phyloP scores from a whole-genome alignment of 306 rosid species.

The Prunus mume region DNA sequence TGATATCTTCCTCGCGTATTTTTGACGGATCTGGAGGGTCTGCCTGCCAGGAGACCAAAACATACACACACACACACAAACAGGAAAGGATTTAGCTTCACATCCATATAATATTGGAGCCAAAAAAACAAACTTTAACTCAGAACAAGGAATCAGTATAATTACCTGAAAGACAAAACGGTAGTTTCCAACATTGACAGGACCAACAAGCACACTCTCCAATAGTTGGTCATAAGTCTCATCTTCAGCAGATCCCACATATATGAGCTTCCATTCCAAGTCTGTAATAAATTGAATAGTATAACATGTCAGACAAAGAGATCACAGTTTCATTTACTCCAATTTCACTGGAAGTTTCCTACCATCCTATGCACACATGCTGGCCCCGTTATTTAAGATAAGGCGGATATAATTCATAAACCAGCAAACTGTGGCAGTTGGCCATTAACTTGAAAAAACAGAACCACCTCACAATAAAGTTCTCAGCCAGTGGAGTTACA shows the following conservation, averaged over 20 bases:
- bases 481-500: neutral
- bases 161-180: conserved; percentile 83
- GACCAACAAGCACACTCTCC: conserved; percentile 94
- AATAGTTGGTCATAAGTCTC: conserved; percentile 85
- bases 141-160: neutral
- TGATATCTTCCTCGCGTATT: conserved; percentile 90
- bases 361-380: neutral
- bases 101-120: neutral
- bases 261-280: conserved; percentile 92
- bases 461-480: neutral
- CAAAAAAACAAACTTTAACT: neutral
- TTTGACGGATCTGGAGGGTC: conserved; percentile 92
- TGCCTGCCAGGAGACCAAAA: conserved; percentile 47
- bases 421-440: neutral
- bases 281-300: conserved; percentile 34
- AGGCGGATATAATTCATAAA: neutral
- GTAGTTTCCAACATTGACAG: conserved; percentile 88
- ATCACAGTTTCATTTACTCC: neutral
- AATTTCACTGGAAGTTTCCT: neutral
- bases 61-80: neutral
- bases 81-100: neutral
- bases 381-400: too few species aligned
- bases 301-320: neutral
- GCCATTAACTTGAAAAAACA: neutral
- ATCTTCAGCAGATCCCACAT: conserved; percentile 94